phyloP scores from a whole-genome alignment of 805 yeast genomes.

The Suhomyces sp. region DNA sequence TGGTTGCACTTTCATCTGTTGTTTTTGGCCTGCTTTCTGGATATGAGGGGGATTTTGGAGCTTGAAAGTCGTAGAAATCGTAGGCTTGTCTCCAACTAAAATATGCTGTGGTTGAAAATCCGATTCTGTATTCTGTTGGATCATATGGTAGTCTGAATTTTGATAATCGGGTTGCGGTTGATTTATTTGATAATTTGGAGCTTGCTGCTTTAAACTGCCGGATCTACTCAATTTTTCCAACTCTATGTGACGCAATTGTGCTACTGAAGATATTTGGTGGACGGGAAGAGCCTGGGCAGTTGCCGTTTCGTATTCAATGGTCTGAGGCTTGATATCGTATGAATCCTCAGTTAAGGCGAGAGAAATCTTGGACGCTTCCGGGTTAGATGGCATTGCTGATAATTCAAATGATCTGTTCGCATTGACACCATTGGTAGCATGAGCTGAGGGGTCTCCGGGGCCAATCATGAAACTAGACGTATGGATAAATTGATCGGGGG shows the following conservation, averaged over 20 bases:
- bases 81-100: too few relatives aligned
- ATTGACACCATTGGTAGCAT: background rate
- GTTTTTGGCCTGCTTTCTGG: too few relatives aligned
- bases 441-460: background rate
- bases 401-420: too few relatives aligned
- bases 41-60: background rate
- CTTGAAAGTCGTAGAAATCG: too few relatives aligned
- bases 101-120: too few relatives aligned
- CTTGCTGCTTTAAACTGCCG: too few relatives aligned
- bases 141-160: too few relatives aligned
- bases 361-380: conserved; percentile 6
- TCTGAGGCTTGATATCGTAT: conserved; percentile 3
- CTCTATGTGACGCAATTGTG: background rate
- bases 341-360: conserved; percentile 1
- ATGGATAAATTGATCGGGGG: background rate
- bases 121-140: too few relatives aligned
- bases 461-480: conserved; percentile 3
- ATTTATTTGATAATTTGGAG: too few relatives aligned
- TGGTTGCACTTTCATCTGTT: too few relatives aligned
- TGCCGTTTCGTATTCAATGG: conserved; percentile 4
- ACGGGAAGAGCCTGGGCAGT: conserved; percentile 3
- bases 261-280: background rate
- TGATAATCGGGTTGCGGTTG: too few relatives aligned
- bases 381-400: conserved; percentile 6
- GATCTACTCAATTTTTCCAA: too few relatives aligned